phyloP scores from a whole-genome alignment of 2,329 filamentous ascomycete species.

The Ilyonectria destructans region DNA sequence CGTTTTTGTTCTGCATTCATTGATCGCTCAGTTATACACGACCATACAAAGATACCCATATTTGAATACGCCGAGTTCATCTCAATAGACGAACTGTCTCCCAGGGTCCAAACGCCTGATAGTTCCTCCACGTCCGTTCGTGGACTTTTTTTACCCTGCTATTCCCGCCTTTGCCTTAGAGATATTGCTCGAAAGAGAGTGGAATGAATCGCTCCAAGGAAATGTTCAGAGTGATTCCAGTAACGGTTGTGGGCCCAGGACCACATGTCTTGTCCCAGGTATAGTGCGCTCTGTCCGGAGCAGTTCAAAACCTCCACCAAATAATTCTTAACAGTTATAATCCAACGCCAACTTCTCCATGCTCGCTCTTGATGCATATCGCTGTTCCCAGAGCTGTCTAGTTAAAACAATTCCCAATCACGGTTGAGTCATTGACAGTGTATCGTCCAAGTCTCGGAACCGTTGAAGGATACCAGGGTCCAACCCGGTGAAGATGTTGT shows the following conservation, averaged over 20 bases:
- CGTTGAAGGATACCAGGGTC: background rate
- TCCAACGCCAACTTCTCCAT: constrained; percentile 27
- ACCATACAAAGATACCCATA: constrained; percentile 48
- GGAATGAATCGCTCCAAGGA: constrained; percentile 38
- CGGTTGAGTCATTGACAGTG: background rate
- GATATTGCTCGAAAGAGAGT: constrained; percentile 43
- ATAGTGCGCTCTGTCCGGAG: background rate
- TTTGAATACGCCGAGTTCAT: constrained; percentile 42
- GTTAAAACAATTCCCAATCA: constrained; percentile 17
- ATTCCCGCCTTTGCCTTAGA: constrained; percentile 40
- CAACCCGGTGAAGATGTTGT: background rate
- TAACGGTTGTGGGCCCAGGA: background rate
- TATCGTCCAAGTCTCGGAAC: background rate
- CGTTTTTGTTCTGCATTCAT: constrained; percentile 41
- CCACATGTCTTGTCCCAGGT: background rate
- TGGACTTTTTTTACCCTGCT: constrained; percentile 34
- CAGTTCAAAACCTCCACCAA: constrained; percentile 6
- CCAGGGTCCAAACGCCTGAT: constrained; percentile 42
- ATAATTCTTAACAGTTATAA: constrained; percentile 17
- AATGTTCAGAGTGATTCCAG: constrained; percentile 29
- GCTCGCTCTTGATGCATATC: constrained; percentile 26
- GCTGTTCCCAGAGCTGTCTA: constrained; percentile 25
- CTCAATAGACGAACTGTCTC: constrained; percentile 38
- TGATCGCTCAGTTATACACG: constrained; percentile 40
- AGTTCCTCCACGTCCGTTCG: constrained; percentile 34